Evolutionary conservation across 208 protist species (phyloP).

Genomic region (Crithidia mellificae): DNA sequence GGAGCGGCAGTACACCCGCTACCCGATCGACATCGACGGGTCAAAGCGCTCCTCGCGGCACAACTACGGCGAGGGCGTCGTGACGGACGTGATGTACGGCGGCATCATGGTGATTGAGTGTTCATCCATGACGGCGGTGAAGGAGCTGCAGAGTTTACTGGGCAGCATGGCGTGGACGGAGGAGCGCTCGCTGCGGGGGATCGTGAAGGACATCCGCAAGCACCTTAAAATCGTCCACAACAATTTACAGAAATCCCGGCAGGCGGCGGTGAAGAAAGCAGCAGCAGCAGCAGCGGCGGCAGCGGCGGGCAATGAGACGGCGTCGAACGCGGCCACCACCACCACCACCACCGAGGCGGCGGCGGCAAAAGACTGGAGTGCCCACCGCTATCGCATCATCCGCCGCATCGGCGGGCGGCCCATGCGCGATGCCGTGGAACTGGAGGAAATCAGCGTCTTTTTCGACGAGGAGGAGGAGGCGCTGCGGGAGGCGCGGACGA

Average conservation of each 20-base stretch:
- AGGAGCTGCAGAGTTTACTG: constrained; percentile 50
- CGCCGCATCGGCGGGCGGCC: constrained; percentile 59
- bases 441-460: constrained; percentile 53
- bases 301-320: background rate
- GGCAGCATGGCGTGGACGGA: constrained; percentile 45
- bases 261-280: background rate
- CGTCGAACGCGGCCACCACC: background rate
- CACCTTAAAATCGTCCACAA: constrained; percentile 24
- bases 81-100: constrained; percentile 90
- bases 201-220: constrained; percentile 50
- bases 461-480: constrained; percentile 31
- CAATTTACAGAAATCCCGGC: constrained; percentile 11
- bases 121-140: constrained; percentile 36
- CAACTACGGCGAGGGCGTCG: constrained; percentile 71
- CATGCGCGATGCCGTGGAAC: constrained; percentile 65
- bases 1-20: constrained; percentile 46
- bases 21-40: constrained; percentile 55
- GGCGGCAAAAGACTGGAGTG: constrained; percentile 1
- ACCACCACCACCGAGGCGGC: background rate
- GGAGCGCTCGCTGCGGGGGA: constrained; percentile 27
- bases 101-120: constrained; percentile 72
- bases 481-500: constrained; percentile 27
- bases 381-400: constrained; percentile 48
- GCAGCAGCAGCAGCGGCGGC: background rate
- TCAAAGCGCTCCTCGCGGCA: constrained; percentile 30